Conservation (phyloP, 768 basidiomycete genomes). For the Mycena olivaceomarginata region DNA sequence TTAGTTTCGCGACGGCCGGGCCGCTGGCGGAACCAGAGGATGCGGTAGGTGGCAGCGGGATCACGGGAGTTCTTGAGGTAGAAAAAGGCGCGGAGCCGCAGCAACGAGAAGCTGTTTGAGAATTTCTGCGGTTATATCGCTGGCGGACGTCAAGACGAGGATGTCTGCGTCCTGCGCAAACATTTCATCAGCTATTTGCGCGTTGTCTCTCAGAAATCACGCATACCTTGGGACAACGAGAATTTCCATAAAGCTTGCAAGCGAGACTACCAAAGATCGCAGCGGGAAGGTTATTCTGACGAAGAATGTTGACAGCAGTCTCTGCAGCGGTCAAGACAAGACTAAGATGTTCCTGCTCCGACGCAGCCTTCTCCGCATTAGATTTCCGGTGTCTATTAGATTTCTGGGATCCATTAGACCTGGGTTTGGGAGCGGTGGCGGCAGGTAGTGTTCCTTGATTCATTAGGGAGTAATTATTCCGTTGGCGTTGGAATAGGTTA, state of each 20-base stretch:
- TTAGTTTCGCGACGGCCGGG: conserved; percentile 57
- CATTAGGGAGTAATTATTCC: conserved; percentile 1
- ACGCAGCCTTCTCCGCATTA: conserved; percentile 37
- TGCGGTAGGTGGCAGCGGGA: conserved; percentile 59
- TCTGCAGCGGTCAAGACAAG: conserved; percentile 54
- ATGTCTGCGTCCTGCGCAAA: conserved; percentile 57
- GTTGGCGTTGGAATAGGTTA: no score
- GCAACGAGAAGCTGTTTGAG: conserved; percentile 58
- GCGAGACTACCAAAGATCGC: conserved; percentile 63
- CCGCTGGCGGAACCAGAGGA: conserved; percentile 62
- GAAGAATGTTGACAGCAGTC: conserved; percentile 50
- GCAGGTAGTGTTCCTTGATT: conserved; percentile 24
- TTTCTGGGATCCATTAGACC: conserved; percentile 27
- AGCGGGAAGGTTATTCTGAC: conserved; percentile 48
- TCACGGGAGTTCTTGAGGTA: conserved; percentile 61
- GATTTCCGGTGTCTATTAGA: conserved; percentile 32
- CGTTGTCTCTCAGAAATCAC: background rate
- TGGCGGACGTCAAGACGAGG: conserved; percentile 49
- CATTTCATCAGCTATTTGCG: background rate
- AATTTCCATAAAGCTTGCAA: conserved; percentile 60
- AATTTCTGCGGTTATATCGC: conserved; percentile 50
- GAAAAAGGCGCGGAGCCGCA: conserved; percentile 56
- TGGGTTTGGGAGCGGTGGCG: conserved; percentile 7
- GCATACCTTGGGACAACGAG: conserved; percentile 59
- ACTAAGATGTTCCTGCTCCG: conserved; percentile 37